Base-by-base conservation (phyloP, 2,329 filamentous ascomycete species). In the Clathrospora elynae region DNA sequence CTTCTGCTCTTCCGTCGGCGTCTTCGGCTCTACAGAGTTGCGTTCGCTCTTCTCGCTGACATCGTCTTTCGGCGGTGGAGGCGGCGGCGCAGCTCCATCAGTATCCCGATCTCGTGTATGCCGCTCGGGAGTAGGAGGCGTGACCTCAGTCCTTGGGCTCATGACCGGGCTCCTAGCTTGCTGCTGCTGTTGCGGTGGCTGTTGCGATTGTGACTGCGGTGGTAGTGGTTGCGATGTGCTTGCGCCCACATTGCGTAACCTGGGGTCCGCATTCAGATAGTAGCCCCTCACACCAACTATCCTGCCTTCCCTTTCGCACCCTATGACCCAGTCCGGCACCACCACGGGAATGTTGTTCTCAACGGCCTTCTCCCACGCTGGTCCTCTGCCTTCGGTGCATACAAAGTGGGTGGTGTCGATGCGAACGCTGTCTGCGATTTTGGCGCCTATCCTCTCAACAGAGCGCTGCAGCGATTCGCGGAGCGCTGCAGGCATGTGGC, bases 351-450 rank as follows among this genome's bases (percentile, higher is more conserved):
- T 95, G 70, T 97, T 99, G 82, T 91, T 95, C 75, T 97, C 92
- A 19, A 92, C 86, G 1, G 93, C 93, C 76, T 93, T 95, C 74
- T 99, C 93, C 93, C 93, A 99, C 9, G 86, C 81, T 35, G 88
- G 80, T 20, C 93, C 93, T 42, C 91, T 79, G 19, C 91, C 91
- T 70, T 99, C 93, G 7, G 90, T 95, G 52, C 92, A 97, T 46
- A 99, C 90, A 68, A 99, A 99, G 73, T 99, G 93, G 11, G 93
- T 99, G 1, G 93, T 99, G 69, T 99, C 93, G 65, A 99, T 97
- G 61, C 92, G 83, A 36, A 97, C 90, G 9, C 82, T 82, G 59
- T 96, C 92, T 43, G 90, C 87, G 53, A 97, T 78, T 77, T 93
- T 96, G 49, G 90, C 93, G 34, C 93, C 93, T 59, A 99, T 95